Percentiles rank a stretch among this genome's conserved stretches.
phyloP scores from a whole-genome alignment of 2,329 filamentous ascomycete genomes.

The Scytalidium sp. region DNA sequence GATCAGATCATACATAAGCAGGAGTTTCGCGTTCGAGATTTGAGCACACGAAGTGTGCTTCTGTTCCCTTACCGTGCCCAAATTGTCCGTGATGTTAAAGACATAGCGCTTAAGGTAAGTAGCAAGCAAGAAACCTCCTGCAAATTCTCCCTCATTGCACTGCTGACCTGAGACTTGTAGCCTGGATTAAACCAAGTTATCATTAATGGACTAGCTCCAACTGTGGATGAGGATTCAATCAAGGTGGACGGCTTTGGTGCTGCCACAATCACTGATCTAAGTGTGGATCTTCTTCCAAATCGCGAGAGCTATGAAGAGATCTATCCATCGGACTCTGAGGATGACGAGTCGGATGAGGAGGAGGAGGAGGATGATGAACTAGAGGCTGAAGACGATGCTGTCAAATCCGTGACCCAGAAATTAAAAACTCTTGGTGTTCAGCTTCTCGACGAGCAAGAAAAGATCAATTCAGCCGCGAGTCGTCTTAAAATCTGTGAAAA shows the following conservation, averaged over 20 bases:
- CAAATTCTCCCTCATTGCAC: background rate
- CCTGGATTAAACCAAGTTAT: constrained; percentile 55
- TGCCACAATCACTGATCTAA: constrained; percentile 60
- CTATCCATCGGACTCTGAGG: constrained; percentile 31
- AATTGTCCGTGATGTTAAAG: constrained; percentile 56
- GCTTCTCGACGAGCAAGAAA: constrained; percentile 25
- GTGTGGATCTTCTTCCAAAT: constrained; percentile 52
- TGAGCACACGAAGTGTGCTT: constrained; percentile 58
- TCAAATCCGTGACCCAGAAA: constrained; percentile 16
- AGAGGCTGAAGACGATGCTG: constrained; percentile 14
- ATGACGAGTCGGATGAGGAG: constrained; percentile 25
- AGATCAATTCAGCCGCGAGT: constrained; percentile 23
- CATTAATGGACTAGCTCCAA: constrained; percentile 51
- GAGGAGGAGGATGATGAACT: constrained; percentile 26
- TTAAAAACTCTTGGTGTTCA: constrained; percentile 19
- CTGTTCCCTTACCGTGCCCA: constrained; percentile 62
- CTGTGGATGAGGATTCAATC: constrained; percentile 53
- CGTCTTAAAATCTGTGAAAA: constrained; percentile 23
- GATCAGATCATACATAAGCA: constrained; percentile 29
- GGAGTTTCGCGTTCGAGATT: constrained; percentile 53
- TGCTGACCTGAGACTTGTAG: constrained; percentile 22
- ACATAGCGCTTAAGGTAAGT: constrained; percentile 41
- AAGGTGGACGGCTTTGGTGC: constrained; percentile 57
- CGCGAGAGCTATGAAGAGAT: constrained; percentile 41
- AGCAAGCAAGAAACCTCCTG: background rate